Base-by-base conservation (phyloP, 768 basidiomycete species). In the Rhodocollybia butyracea region DNA sequence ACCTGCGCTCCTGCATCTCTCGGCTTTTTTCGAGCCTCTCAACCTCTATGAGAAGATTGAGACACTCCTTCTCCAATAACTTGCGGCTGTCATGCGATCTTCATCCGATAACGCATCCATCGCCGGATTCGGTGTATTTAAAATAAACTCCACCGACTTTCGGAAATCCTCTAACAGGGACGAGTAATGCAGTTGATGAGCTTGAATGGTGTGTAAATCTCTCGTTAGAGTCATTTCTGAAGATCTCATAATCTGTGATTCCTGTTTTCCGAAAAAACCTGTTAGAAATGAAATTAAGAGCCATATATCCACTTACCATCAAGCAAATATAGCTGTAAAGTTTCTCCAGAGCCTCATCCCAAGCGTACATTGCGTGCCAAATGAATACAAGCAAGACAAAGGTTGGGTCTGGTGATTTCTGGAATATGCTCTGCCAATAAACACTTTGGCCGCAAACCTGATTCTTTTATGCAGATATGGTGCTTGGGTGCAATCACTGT, bases 341-440 rank as follows among this genome's bases (percentile, higher is more conserved):
- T 39, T 69, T 67, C 58, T 84, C 83, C 3, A 85, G 63, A 0
- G 82, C 74, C 62, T 85, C 76, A 56, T 85, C 83, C 82, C 82
- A 85, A 0, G 79, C 78, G 60, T 85, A 85, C 56, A 84, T 45
- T 3, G 82, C 78, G 48, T 84, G 80, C 84, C 83, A 85, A 30
- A 85, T 65, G 38, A 76, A 75, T 7, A 79, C 73, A 22, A 85
- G 62, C 26, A 85, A 67, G 0, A 83, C 59, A 54, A 84, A 82
- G 0, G 84, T 84, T 0, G 82, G 81, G 60, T 85, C 84, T 2
- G 66, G 66, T 1, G 78, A 74, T 42, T 67, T 68, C 59, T 63
- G 59, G 47, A 76, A 70, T 30, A 75, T 70, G 39, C 67, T 72
- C 55, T 73, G 69, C 77, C 78, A 80, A 59, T 79, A 79, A 11